These are phyloP conservation scores for Naganishia onofrii DNA, from an alignment of 768 basidiomycete genomes.

Conservation along the genomic window DNA sequence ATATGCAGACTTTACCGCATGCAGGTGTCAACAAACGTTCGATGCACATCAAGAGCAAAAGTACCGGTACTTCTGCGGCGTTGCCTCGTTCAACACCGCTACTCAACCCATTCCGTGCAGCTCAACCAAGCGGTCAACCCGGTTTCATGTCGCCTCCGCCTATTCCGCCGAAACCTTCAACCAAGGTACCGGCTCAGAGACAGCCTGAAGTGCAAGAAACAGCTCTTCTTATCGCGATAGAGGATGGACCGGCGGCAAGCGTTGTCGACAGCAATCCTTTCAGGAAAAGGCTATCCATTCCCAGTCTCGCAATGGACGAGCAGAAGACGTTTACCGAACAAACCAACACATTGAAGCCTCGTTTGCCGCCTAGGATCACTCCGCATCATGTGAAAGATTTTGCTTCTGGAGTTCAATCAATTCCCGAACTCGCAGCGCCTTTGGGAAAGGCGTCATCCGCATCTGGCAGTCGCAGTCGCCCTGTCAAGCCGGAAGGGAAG, in stretches of 20 bases:
- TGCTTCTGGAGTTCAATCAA: background rate
- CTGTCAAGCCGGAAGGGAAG: background rate
- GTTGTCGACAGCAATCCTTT: conserved; percentile 16
- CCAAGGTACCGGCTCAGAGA: background rate
- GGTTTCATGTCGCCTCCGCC: conserved; percentile 13
- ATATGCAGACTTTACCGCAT: background rate
- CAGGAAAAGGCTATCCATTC: background rate
- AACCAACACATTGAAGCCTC: background rate
- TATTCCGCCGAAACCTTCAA: conserved; percentile 4
- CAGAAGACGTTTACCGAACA: background rate
- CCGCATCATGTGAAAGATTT: background rate
- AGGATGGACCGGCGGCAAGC: background rate
- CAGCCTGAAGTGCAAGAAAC: background rate
- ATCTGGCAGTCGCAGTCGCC: background rate
- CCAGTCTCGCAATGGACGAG: background rate
- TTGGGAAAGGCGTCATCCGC: background rate
- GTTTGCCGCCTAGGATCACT: background rate
- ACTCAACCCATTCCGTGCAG: conserved; percentile 7
- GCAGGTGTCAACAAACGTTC: background rate
- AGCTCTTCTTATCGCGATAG: background rate
- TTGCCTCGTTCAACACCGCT: conserved; percentile 8
- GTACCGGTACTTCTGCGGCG: background rate
- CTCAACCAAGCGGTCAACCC: background rate
- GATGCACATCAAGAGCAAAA: conserved; percentile 15
- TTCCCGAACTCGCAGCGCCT: background rate